Evolutionary conservation across 1,139 yeast species (phyloP).

Genomic region (Lodderomyces orthopsilosis): DNA sequence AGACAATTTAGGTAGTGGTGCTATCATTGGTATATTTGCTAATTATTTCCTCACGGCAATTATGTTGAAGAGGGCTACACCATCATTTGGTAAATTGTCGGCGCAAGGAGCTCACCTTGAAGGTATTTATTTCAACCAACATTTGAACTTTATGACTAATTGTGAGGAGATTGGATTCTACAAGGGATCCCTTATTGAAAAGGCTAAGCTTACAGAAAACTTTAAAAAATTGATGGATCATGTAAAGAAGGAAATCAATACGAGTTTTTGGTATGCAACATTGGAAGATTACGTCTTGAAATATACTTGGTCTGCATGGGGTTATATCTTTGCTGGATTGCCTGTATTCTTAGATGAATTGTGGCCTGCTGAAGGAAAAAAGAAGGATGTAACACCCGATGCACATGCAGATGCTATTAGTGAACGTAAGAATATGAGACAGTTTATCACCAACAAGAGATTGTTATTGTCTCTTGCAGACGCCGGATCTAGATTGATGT

Average conservation of each 20-base stretch:
- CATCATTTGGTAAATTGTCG: constrained; percentile 80
- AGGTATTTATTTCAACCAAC: constrained; percentile 87
- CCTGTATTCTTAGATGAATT: constrained; percentile 63
- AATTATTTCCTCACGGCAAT: constrained; percentile 82
- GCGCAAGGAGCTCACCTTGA: constrained; percentile 75
- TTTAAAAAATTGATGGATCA: constrained; percentile 54
- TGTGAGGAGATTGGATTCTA: constrained; percentile 94
- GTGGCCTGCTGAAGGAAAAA: constrained; percentile 26
- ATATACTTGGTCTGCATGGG: constrained; percentile 94
- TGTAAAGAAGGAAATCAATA: constrained; percentile 47
- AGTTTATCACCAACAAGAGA: constrained; percentile 86
- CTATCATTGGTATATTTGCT: constrained; percentile 75
- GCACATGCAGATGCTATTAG: constrained; percentile 19
- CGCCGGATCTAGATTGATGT: constrained; percentile 96
- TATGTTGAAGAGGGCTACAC: constrained; percentile 70
- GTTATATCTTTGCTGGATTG: constrained; percentile 83
- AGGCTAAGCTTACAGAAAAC: constrained; percentile 58
- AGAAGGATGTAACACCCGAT: constrained; percentile 5
- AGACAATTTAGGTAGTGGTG: constrained; percentile 82
- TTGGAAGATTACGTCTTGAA: constrained; percentile 85
- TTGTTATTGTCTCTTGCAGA: constrained; percentile 89
- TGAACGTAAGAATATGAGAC: constrained; percentile 68
- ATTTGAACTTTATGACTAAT: constrained; percentile 79
- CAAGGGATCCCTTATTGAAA: constrained; percentile 85
- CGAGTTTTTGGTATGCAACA: constrained; percentile 58